These are phyloP conservation scores for Rhodotorula sp. DNA, from an alignment of 1,284 basidiomycete species.

Conservation along the genomic window DNA sequence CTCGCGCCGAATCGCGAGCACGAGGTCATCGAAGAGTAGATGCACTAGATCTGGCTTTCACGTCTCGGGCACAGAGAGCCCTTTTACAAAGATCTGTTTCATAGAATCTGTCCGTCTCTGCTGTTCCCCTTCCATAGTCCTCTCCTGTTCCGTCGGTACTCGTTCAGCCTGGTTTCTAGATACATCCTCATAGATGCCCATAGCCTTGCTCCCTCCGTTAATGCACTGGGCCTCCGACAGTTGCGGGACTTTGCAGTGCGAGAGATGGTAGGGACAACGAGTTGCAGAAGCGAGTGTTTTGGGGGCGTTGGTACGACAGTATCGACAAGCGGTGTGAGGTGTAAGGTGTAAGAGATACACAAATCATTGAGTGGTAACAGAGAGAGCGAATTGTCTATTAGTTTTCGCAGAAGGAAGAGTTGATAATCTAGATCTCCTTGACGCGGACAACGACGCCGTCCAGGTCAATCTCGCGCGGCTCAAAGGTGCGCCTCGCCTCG, in stretches of 20 bases:
- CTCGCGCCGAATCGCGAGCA: neutral
- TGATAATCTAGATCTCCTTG: constrained; percentile 15
- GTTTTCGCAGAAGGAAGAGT: too few species aligned
- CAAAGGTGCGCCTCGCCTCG: constrained; percentile 38
- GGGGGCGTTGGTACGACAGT: neutral
- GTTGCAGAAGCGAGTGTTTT: neutral
- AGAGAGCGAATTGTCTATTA: neutral
- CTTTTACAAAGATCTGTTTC: too few species aligned
- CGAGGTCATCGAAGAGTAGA: constrained; percentile 7
- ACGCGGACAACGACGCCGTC: constrained; percentile 21
- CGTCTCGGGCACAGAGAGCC: too few species aligned
- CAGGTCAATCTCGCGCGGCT: constrained; percentile 4
- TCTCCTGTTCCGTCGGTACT: too few species aligned
- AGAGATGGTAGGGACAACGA: too few species aligned
- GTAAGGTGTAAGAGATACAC: neutral
- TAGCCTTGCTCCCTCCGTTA: too few species aligned
- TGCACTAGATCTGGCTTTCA: neutral
- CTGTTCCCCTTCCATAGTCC: too few species aligned
- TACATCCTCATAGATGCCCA: too few species aligned
- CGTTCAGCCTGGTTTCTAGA: too few species aligned
- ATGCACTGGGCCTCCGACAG: too few species aligned
- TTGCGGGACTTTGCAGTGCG: too few species aligned
- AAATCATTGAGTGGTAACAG: neutral
- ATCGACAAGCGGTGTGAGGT: neutral
- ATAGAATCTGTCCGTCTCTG: too few species aligned